Evolutionary conservation across 352 stramenopile species (phyloP), one percentile per base, ranked within the genome.

Genomic region (Pythium plurisporium): DNA sequence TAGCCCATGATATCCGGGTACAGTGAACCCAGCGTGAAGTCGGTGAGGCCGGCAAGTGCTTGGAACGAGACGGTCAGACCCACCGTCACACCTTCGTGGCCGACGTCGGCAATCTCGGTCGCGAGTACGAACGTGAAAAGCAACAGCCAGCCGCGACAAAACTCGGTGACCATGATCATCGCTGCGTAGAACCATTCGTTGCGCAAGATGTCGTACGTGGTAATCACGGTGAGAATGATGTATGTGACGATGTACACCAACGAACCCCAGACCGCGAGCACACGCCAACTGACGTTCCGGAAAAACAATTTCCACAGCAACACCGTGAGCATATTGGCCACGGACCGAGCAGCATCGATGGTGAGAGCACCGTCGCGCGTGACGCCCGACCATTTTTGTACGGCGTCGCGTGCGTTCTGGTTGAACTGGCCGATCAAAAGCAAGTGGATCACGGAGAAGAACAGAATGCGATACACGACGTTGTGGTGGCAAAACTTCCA

Each of bases 21-120:
- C 46, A 62, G 63, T 5, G 48, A 19, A 0, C 52, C 65, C 4
- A 82, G 20, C 17, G 61, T 72, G 36, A 67, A 66, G 4, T 65
- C 57, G 0, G 55, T 54, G 20, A 74, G 53, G n/a, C 44, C 66
- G 3, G 65, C 60, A 19, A 88, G 65, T 26, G 56, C 63, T 41
- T 83, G 69, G 38, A 77, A 74, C 6, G 80, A 87, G 17, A 85
- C 52, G 5, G 82, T 49, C 14, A 87, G 43, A 0, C 77, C 77
- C 25, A 86, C 67, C 0, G 73, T 84, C 17, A 76, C 68, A 3
- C 77, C 80, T 47, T 88, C 77, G 17, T 64, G 67, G 3, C 76
- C 80, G 2, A 77, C 48, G 19, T 77, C 64, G 5, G 77, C 64
- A 41, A 88, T 79, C 51, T 90, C 80, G 2, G 77, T 88, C 1